Evolutionary conservation across 495 filamentous ascomycete genomes (phyloP), one percentile per base, ranked within the genome.

Genomic region (Trichocladium antarcticum): DNA sequence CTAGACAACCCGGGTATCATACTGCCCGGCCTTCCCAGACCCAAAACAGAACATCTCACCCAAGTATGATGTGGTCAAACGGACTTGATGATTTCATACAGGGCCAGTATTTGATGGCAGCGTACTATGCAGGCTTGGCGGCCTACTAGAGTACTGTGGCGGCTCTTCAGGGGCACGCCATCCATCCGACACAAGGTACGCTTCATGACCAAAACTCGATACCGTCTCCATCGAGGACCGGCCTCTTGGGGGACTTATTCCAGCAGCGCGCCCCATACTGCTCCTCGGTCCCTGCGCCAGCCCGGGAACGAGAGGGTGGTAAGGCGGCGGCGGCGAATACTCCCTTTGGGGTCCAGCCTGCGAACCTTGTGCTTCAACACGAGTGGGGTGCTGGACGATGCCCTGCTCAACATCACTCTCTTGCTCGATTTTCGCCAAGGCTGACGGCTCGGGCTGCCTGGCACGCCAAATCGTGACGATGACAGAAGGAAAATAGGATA

Each of bases 101-200:
- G 9, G 12, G 9, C 31, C 10, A 32, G 4, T 11, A 11, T 32
- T 20, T 47, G 31, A 35, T 3, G 22, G 16, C 17, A 32, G 4
- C 10, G 17, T 46, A 15, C 47, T 17, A 24, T 44, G 42, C 19
- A 57, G 42, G 32, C 54, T 57, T 14, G 54, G 47, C 19, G 54
- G 54, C 46, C 54, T 36, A 35, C 57, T 59, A 11, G 54, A 51
- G 32, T 57, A 49, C 43, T 34, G 37, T 6, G 59, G 59, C 1
- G 54, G 53, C 12, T 50, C 27, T 27, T 51, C 49, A 0, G 45
- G 41, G 1, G 56, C 50, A 20, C 56, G 56, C 41, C 57, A 61
- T 6, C 59, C 59, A 15, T 61, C 59, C 17, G 59, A 49, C 12
- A 61, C 53, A 9, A 61, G 51, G 37, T 58, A 61, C 1, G 45